Percentiles rank a stretch among this genome's conserved stretches.
phyloP scores from a whole-genome alignment of 495 filamentous ascomycete genomes.

The Apodospora peruviana region DNA sequence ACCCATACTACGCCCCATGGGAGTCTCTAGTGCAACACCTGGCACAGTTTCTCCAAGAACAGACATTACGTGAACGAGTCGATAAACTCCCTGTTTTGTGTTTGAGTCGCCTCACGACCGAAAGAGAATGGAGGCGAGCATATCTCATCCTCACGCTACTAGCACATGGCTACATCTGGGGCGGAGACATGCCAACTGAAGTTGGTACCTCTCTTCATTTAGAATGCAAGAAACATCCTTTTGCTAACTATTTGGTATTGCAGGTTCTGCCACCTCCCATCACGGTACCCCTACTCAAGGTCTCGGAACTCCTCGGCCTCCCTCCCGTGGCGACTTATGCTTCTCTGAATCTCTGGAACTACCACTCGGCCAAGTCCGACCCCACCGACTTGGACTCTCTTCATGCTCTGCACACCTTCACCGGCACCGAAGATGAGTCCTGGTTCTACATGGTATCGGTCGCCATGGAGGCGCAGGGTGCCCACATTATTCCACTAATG shows the following conservation, averaged over 20 bases:
- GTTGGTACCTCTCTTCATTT: slow-evolving; percentile 13
- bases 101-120: slow-evolving; percentile 55
- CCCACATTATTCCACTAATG: slow-evolving; percentile 73
- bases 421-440: slow-evolving; percentile 85
- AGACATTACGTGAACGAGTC: slow-evolving; percentile 59
- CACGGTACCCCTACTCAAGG: slow-evolving; percentile 69
- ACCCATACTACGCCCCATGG: slow-evolving; percentile 78
- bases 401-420: slow-evolving; percentile 76
- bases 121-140: slow-evolving; percentile 80
- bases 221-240: too few species aligned
- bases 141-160: slow-evolving; percentile 78
- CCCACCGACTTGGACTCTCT: slow-evolving; percentile 68
- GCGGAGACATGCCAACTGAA: slow-evolving; percentile 27
- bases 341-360: slow-evolving; percentile 88
- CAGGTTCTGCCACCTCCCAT: slow-evolving; percentile 65
- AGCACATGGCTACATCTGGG: slow-evolving; percentile 81
- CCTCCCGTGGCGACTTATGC: slow-evolving; percentile 91
- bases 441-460: slow-evolving; percentile 97
- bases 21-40: slow-evolving; percentile 65
- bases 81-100: slow-evolving; percentile 66
- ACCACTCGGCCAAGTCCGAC: slow-evolving; percentile 43
- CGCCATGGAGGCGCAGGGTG: slow-evolving; percentile 87
- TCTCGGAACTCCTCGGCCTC: slow-evolving; percentile 72
- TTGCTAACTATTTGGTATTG: background rate
- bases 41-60: slow-evolving; percentile 59